phyloP scores from a whole-genome alignment of 2,329 filamentous ascomycete genomes.

The Oidium heveae region DNA sequence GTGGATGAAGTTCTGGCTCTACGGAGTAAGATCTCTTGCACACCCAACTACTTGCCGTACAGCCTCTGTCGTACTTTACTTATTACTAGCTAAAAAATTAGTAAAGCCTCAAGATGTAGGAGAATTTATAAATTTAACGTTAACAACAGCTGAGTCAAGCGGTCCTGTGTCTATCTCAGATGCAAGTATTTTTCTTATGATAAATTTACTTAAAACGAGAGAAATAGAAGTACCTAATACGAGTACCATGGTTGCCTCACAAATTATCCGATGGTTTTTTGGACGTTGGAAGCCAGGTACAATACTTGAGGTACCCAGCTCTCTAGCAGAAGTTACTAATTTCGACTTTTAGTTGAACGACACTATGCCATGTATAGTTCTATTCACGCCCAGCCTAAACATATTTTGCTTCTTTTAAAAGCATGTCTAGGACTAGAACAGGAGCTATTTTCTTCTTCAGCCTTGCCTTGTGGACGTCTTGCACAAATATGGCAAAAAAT shows the following conservation, averaged over 20 bases:
- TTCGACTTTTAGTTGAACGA: slow-evolving; percentile 28
- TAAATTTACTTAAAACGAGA: slow-evolving; percentile 37
- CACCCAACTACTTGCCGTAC: slow-evolving; percentile 48
- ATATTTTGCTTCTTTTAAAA: slow-evolving; percentile 44
- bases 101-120: slow-evolving; percentile 40
- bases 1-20: slow-evolving; percentile 58
- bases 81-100: slow-evolving; percentile 39
- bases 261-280: slow-evolving; percentile 60
- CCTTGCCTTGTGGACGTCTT: slow-evolving; percentile 9
- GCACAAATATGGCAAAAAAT: slow-evolving; percentile 13
- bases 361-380: slow-evolving; percentile 39
- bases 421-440: slow-evolving; percentile 32
- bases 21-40: slow-evolving; percentile 43
- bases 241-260: slow-evolving; percentile 39
- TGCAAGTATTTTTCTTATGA: slow-evolving; percentile 49
- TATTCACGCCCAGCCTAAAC: slow-evolving; percentile 33
- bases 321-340: background rate
- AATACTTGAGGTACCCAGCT: slow-evolving; percentile 6
- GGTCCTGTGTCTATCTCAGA: slow-evolving; percentile 63
- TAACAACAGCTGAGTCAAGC: slow-evolving; percentile 55
- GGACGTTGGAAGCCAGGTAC: slow-evolving; percentile 61
- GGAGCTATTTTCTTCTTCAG: slow-evolving; percentile 2
- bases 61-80: slow-evolving; percentile 42
- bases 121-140: slow-evolving; percentile 44
- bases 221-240: slow-evolving; percentile 43